phyloP scores from a whole-genome alignment of 2,329 filamentous ascomycete species.

The Calonectria pteridis region DNA sequence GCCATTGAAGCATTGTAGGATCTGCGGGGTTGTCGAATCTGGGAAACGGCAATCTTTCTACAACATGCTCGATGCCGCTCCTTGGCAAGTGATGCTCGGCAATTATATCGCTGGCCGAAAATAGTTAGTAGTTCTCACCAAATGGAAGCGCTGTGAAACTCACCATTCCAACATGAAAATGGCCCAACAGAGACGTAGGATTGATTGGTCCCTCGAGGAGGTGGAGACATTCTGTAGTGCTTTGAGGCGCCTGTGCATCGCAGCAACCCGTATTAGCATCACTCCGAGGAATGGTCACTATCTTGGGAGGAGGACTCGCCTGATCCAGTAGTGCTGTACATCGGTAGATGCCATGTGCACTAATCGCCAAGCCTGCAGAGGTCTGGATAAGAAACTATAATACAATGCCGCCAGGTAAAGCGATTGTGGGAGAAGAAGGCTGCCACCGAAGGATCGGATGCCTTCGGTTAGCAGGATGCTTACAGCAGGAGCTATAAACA shows the following conservation, averaged over 20 bases:
- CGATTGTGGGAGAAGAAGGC: constrained; percentile 33
- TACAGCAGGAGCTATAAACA: constrained; percentile 32
- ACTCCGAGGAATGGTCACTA: neutral
- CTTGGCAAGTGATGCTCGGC: constrained; percentile 38
- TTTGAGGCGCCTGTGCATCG: constrained; percentile 22
- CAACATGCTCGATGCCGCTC: constrained; percentile 38
- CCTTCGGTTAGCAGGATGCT: constrained; percentile 29
- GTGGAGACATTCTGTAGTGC: constrained; percentile 22
- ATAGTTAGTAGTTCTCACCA: neutral
- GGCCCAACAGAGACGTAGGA: constrained; percentile 35
- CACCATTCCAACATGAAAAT: constrained; percentile 37
- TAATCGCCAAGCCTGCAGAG: constrained; percentile 34
- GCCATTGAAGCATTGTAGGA: constrained; percentile 37
- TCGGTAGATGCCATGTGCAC: constrained; percentile 39
- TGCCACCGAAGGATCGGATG: constrained; percentile 32
- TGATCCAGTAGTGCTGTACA: constrained; percentile 39
- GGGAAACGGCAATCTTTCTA: constrained; percentile 36
- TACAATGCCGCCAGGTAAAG: constrained; percentile 34
- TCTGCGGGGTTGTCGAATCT: constrained; percentile 31
- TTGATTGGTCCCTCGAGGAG: constrained; percentile 34
- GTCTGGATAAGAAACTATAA: constrained; percentile 37
- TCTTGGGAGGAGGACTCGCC: neutral
- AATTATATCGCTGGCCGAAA: constrained; percentile 27
- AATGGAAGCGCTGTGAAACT: fast-evolving
- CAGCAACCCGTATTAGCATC: fast-evolving